Evolutionary conservation across 1,139 yeast genomes (phyloP).

Genomic region (Sporopachydermia cereana): DNA sequence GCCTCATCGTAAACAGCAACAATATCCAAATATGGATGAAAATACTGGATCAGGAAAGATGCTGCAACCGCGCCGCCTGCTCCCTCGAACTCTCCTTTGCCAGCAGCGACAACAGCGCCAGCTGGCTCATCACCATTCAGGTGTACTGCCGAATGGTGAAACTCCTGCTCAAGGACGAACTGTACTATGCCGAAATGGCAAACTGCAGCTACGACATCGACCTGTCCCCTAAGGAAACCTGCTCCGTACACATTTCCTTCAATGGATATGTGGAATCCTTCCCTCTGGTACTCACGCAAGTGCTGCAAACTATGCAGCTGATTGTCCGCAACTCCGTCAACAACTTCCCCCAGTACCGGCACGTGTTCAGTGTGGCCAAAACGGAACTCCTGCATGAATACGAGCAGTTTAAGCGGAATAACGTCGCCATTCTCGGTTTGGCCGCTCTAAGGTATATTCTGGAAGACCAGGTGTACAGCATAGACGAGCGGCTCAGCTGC

Average conservation of each 20-base stretch:
- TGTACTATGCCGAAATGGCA: slow-evolving; percentile 4
- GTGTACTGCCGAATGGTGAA: slow-evolving; percentile 6
- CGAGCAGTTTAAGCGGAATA: neutral
- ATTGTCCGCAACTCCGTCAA: neutral
- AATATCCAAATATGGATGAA: slow-evolving; percentile 6
- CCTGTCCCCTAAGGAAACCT: neutral
- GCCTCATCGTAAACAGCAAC: neutral
- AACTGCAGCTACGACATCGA: neutral
- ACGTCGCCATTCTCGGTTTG: neutral
- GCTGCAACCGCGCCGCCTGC: neutral
- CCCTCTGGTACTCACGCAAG: neutral
- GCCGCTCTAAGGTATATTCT: slow-evolving; percentile 5
- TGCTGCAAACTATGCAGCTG: neutral
- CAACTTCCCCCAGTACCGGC: neutral
- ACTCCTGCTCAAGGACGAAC: neutral
- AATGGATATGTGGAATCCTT: slow-evolving; percentile 1
- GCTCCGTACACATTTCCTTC: slow-evolving; percentile 4
- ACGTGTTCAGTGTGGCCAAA: neutral
- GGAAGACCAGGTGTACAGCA: neutral
- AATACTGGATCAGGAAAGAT: neutral
- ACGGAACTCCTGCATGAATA: slow-evolving; percentile 1
- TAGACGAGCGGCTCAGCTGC: neutral
- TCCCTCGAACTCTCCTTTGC: neutral
- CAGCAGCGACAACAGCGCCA: neutral
- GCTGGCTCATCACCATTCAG: neutral